These are phyloP conservation scores for Ceratocystis destructans DNA, from an alignment of 2,329 filamentous ascomycete genomes.

Conservation along the genomic window DNA sequence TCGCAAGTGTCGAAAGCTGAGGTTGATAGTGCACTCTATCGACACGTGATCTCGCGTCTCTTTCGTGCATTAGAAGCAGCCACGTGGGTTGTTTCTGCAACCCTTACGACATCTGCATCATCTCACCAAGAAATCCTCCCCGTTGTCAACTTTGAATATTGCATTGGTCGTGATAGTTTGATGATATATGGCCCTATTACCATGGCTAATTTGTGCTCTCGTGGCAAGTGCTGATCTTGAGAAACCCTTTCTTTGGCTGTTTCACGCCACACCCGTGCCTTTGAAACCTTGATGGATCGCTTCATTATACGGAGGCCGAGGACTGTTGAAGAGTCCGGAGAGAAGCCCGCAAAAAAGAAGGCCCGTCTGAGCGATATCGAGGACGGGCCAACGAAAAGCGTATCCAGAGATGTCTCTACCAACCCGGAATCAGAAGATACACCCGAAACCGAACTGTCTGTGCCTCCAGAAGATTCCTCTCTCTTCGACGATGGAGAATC, in stretches of 20 bases:
- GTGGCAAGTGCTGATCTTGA: neutral
- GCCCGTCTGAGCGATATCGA: neutral
- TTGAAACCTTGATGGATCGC: slow-evolving; percentile 5
- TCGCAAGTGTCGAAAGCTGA: too few relatives aligned
- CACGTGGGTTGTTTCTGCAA: neutral
- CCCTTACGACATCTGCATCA: neutral
- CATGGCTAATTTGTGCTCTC: neutral
- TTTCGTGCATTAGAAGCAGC: neutral
- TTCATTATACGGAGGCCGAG: slow-evolving; percentile 9
- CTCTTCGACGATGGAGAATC: neutral
- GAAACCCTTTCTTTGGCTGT: neutral
- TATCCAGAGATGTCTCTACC: neutral
- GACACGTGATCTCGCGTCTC: slow-evolving; percentile 1
- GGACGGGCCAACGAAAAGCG: neutral
- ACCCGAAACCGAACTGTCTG: neutral
- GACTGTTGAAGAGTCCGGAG: neutral
- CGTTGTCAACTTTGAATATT: neutral
- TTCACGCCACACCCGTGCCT: neutral
- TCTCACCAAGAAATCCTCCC: neutral
- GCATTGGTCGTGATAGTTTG: neutral
- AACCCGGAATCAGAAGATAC: neutral
- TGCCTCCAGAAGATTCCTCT: neutral
- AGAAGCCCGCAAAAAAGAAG: slow-evolving; percentile 5
- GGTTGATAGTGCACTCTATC: neutral
- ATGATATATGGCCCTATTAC: neutral